phyloP scores from a whole-genome alignment of 768 basidiomycete species.

The Tephrocybe sp. region DNA sequence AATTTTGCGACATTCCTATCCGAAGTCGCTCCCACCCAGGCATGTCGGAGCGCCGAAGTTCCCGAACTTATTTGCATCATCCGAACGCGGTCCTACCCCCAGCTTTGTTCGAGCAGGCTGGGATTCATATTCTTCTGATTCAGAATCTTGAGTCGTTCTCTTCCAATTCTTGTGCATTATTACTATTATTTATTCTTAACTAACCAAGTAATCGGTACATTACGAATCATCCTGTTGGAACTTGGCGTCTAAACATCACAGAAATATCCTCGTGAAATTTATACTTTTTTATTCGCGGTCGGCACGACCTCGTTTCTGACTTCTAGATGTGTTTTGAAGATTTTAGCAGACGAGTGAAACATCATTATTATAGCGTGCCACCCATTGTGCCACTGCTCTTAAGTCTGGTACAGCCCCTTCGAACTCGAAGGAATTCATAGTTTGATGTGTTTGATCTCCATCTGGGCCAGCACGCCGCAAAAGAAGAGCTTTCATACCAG shows the following conservation, averaged over 20 bases:
- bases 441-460: conserved; percentile 16
- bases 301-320: no score
- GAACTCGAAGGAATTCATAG: not conserved
- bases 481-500: conserved; percentile 22
- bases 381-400: conserved; percentile 16
- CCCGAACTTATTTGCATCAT: conserved; percentile 37
- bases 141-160: conserved; percentile 17
- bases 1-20: conserved; percentile 18
- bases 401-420: conserved; percentile 12
- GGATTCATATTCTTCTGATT: conserved; percentile 46
- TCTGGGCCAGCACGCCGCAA: conserved; percentile 13
- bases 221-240: not conserved
- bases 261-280: not conserved
- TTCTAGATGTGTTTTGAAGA: no score
- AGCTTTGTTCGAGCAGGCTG: conserved; percentile 57
- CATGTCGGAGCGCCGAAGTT: conserved; percentile 23
- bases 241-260: not conserved
- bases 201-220: conserved; percentile 8
- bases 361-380: conserved; percentile 9
- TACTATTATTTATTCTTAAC: conserved; percentile 9
- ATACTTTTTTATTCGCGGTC: not conserved
- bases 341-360: not conserved
- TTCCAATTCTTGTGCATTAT: not conserved
- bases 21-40: conserved; percentile 9
- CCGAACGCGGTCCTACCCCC: conserved; percentile 42